Conservation (phyloP, 306 rosid genomes). For the Hippophae tibetana region DNA sequence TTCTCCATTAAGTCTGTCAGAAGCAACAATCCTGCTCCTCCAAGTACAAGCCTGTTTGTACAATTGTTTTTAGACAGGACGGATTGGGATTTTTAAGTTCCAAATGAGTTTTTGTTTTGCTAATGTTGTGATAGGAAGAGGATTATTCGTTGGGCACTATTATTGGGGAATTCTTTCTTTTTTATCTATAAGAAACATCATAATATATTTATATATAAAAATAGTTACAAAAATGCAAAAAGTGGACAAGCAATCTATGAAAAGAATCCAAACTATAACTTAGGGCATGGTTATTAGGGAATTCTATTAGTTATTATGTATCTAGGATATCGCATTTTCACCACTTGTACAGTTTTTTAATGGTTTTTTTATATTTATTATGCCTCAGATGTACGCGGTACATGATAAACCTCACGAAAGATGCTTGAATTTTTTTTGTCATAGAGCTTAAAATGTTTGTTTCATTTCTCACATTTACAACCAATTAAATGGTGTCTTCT, state of each 20-base stretch:
- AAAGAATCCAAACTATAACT: too few species aligned
- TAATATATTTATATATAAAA: too few species aligned
- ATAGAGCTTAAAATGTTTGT: neutral
- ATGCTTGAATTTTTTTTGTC: neutral
- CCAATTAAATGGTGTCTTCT: neutral
- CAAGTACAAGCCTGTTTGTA: neutral
- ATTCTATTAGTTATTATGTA: too few species aligned
- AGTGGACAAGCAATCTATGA: too few species aligned
- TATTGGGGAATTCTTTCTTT: neutral
- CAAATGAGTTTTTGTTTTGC: neutral
- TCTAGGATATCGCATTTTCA: neutral
- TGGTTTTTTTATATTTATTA: neutral
- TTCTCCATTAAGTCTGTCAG: slow-evolving; percentile 1
- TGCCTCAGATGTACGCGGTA: neutral
- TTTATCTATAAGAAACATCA: too few species aligned
- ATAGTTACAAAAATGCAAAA: too few species aligned
- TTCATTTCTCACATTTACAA: neutral
- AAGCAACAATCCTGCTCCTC: slow-evolving; percentile 1
- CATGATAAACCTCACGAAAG: neutral
- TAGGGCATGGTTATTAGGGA: too few species aligned
- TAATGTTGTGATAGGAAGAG: neutral
- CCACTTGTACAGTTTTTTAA: neutral
- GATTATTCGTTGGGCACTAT: neutral
- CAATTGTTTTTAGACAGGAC: too few species aligned
- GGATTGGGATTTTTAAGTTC: neutral